Percentiles rank a stretch among this genome's conserved stretches.
phyloP scores from a whole-genome alignment of 129 eudicot genomes.

The Smallanthus sonchifolius region DNA sequence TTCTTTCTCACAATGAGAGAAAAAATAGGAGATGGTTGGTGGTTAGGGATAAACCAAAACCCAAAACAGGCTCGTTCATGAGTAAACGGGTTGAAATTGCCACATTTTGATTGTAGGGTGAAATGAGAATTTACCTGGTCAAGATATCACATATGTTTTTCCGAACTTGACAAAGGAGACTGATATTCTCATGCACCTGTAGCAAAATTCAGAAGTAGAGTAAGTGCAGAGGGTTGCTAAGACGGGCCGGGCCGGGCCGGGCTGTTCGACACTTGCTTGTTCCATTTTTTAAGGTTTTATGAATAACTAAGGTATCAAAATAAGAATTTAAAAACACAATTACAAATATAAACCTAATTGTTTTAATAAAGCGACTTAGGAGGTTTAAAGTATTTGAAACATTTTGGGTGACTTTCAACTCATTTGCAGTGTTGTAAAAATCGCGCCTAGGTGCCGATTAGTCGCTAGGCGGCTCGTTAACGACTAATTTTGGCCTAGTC shows the following conservation, averaged over 20 bases:
- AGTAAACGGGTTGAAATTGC: not conserved
- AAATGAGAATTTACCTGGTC: slow-evolving; percentile 45
- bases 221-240: not conserved
- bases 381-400: not conserved
- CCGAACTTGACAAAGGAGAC: slow-evolving; percentile 67
- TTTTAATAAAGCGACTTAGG: not conserved
- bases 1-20: not conserved
- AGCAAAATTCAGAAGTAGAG: slow-evolving; percentile 5
- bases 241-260: not conserved
- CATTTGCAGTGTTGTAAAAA: no score
- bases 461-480: no score
- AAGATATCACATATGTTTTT: slow-evolving; percentile 54
- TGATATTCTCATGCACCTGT: slow-evolving; percentile 67
- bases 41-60: not conserved
- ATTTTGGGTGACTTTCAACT: not conserved
- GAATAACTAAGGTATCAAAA: not conserved
- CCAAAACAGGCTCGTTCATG: not conserved
- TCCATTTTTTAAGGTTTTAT: not conserved
- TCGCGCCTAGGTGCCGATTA: no score
- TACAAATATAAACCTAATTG: not conserved
- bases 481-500: no score
- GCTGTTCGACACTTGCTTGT: not conserved
- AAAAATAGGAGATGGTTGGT: not conserved
- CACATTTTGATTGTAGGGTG: not conserved
- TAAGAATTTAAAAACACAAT: not conserved